phyloP scores from a whole-genome alignment of 2,329 filamentous ascomycete species.

The Aspergillus pseudoterreus region DNA sequence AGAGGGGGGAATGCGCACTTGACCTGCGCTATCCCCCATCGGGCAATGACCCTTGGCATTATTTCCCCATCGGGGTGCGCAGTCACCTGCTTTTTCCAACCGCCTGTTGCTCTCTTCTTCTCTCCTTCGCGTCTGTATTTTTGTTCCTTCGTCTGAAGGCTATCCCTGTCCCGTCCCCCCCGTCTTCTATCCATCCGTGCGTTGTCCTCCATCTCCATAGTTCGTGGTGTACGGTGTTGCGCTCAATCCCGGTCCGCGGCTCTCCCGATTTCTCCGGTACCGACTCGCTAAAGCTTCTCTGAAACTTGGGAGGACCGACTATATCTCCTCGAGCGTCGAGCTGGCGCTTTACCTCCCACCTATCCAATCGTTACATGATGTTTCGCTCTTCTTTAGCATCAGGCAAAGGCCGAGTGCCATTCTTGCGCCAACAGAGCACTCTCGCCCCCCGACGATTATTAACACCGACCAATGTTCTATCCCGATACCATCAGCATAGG shows the following conservation, averaged over 20 bases:
- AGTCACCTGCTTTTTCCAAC: not conserved
- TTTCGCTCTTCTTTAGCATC: slow-evolving; percentile 29
- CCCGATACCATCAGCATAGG: slow-evolving; percentile 17
- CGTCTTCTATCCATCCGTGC: not conserved
- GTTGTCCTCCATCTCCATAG: not conserved
- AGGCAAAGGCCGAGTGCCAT: slow-evolving; percentile 22
- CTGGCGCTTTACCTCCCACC: no score
- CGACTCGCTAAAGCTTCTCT: not conserved
- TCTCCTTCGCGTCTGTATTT: not conserved
- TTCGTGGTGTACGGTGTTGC: no score
- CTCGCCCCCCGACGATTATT: slow-evolving; percentile 14
- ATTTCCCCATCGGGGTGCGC: not conserved
- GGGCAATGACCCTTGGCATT: slow-evolving; percentile 23
- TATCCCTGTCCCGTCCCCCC: not conserved
- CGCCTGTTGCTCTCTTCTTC: not conserved
- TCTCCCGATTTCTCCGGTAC: not conserved
- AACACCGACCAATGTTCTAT: slow-evolving; percentile 12
- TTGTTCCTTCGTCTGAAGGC: not conserved
- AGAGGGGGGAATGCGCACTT: slow-evolving; percentile 24
- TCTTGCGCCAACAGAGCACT: slow-evolving; percentile 14
- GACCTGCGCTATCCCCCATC: slow-evolving; percentile 20
- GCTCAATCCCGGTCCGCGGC: no score
- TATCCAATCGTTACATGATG: slow-evolving; percentile 19
- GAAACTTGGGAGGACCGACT: no score
- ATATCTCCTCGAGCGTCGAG: no score